phyloP scores from a whole-genome alignment of 805 yeast species.

The Kluyveromyces starmeri region DNA sequence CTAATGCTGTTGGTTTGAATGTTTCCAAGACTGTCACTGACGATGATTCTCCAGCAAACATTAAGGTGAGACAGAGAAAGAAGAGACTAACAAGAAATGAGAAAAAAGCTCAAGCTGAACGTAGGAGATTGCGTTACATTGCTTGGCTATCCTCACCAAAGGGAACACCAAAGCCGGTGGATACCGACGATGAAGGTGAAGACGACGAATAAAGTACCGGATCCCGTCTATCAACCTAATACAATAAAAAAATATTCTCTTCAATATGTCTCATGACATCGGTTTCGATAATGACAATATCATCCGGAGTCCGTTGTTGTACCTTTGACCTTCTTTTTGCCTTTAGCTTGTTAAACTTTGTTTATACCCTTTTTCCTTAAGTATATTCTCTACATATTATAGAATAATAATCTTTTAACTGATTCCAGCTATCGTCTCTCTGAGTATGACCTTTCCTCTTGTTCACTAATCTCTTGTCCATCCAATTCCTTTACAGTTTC shows the following conservation, averaged over 20 bases:
- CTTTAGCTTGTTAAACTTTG: no score
- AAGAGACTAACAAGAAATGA: conserved; percentile 97
- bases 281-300: no score
- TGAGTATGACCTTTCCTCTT: conserved; percentile 41
- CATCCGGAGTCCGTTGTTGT: no score
- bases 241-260: no score
- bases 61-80: conserved; percentile 86
- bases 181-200: conserved; percentile 86
- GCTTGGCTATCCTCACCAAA: conserved; percentile 95
- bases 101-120: conserved; percentile 80
- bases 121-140: conserved; percentile 88
- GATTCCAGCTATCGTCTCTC: conserved; percentile 18
- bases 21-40: conserved; percentile 43
- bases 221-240: no score
- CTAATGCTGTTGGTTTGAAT: conserved; percentile 39
- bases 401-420: conserved; percentile 1
- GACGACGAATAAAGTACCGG: no score
- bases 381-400: no score
- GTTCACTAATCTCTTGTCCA: conserved; percentile 50
- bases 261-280: no score
- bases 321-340: no score
- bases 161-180: conserved; percentile 93
- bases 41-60: conserved; percentile 91
- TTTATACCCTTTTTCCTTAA: no score
- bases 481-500: conserved; percentile 39